phyloP scores from a whole-genome alignment of 306 rosid species.

The Quercus suber region DNA sequence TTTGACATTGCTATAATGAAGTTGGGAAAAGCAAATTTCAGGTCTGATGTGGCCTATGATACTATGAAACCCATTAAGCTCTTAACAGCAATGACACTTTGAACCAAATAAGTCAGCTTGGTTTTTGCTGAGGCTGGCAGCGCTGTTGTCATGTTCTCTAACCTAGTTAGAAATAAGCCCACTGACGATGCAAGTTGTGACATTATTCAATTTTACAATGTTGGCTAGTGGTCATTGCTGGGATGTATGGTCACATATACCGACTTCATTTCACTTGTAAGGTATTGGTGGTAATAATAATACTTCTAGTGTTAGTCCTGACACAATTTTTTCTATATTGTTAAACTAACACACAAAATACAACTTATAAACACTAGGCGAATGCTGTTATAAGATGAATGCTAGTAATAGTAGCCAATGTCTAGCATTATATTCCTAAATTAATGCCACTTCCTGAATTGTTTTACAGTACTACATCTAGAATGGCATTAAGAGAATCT shows the following conservation, averaged over 20 bases:
- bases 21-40: background rate
- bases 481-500: background rate
- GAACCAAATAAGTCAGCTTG: background rate
- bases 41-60: background rate
- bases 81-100: background rate
- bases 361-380: background rate
- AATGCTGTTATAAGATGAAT: background rate
- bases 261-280: background rate
- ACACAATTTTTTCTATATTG: background rate
- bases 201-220: background rate
- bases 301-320: background rate
- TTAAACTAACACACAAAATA: background rate
- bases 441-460: background rate
- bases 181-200: too few species aligned
- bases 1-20: background rate
- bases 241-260: background rate
- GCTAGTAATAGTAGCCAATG: background rate
- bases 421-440: background rate
- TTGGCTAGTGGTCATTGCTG: background rate
- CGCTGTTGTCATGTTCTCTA: too few species aligned
- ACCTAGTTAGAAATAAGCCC: too few species aligned
- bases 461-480: background rate
- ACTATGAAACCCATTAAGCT: background rate
- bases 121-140: too few species aligned
- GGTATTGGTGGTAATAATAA: background rate